These are phyloP conservation scores for Calocybe gambosa DNA, from an alignment of 1,284 basidiomycete species.

Conservation along the genomic window DNA sequence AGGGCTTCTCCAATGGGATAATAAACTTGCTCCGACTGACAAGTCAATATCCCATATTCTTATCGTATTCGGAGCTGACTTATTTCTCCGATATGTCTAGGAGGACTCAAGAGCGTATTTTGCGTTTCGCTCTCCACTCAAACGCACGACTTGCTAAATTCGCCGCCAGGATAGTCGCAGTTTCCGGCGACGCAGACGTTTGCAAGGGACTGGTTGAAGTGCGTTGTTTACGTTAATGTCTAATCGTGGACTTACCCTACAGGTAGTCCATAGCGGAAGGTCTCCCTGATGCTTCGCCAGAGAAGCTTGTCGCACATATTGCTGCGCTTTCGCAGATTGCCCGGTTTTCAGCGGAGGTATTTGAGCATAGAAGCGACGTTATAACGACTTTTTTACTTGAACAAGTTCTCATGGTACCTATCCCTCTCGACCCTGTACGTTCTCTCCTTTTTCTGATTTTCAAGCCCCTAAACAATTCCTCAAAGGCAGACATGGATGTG, in stretches of 20 bases:
- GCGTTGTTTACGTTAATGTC: conserved; percentile 17
- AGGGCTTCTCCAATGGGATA: conserved; percentile 56
- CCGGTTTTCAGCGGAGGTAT: conserved; percentile 60
- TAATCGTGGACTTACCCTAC: neutral
- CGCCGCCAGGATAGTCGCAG: conserved; percentile 73
- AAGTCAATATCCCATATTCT: conserved; percentile 44
- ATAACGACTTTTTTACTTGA: conserved; percentile 72
- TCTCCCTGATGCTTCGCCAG: conserved; percentile 46
- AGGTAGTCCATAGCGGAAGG: conserved; percentile 51
- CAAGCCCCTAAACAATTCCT: neutral
- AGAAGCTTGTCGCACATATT: conserved; percentile 61
- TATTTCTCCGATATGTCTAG: conserved; percentile 26
- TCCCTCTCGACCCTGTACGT: conserved; percentile 34
- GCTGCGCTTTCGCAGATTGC: conserved; percentile 75
- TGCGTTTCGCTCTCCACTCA: conserved; percentile 54
- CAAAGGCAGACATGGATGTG: conserved; percentile 34
- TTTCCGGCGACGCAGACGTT: conserved; percentile 46
- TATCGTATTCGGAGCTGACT: conserved; percentile 1
- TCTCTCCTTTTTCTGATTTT: neutral
- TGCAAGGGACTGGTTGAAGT: conserved; percentile 64
- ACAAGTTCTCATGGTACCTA: conserved; percentile 59
- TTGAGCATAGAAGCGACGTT: conserved; percentile 72
- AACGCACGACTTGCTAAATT: conserved; percentile 80
- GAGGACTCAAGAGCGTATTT: conserved; percentile 62
- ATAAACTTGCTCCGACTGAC: conserved; percentile 52